Evolutionary conservation across 768 basidiomycete genomes (phyloP).

Genomic region (Termitomyces bulborhizus): DNA sequence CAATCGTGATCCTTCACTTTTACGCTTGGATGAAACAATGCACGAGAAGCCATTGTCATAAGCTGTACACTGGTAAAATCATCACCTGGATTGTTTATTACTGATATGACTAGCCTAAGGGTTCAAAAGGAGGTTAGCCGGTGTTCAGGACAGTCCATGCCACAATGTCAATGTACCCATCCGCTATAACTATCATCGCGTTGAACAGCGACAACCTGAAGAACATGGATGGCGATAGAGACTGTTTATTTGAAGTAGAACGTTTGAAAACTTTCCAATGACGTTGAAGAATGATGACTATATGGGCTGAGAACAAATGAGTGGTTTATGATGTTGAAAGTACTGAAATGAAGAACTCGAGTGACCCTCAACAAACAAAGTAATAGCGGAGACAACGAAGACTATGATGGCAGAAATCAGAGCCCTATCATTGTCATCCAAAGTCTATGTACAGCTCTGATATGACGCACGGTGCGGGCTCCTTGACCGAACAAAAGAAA

Average conservation of each 20-base stretch:
- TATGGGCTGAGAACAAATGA: neutral
- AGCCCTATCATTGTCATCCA: neutral
- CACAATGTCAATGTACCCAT: no score
- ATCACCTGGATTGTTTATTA: neutral
- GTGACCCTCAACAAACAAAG: neutral
- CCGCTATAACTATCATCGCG: neutral
- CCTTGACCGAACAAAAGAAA: neutral
- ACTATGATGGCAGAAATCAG: neutral
- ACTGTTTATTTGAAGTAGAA: neutral
- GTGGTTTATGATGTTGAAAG: no score
- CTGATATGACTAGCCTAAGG: neutral
- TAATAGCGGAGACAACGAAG: neutral
- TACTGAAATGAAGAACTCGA: neutral
- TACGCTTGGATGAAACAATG: no score
- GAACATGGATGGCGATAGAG: neutral
- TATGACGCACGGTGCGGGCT: neutral
- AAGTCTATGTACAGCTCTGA: neutral
- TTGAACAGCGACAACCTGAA: neutral
- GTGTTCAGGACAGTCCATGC: accelerated
- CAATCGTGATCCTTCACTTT: neutral
- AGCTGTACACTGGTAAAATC: neutral
- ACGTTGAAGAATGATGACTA: neutral
- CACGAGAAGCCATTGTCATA: neutral
- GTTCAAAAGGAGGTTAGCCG: neutral
- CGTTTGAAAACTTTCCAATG: neutral